A percentile compares a stretch with the other conserved stretches of the same genome.
phyloP scores from a whole-genome alignment of 495 filamentous ascomycete species.

The Penicillium macrosclerotiorum region DNA sequence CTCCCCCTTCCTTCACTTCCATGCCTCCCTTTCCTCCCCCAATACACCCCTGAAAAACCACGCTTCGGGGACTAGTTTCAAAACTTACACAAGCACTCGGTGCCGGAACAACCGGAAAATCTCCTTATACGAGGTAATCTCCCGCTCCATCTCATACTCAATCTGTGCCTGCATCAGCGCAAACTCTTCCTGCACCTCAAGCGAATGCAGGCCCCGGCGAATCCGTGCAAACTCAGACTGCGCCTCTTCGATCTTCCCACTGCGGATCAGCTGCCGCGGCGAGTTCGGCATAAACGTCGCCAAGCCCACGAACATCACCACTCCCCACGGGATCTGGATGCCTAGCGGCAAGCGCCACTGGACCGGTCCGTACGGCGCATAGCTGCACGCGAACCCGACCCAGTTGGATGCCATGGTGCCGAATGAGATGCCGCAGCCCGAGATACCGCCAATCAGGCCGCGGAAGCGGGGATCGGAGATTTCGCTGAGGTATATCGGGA shows the following conservation, averaged over 20 bases:
- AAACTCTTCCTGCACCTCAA: constrained; percentile 55
- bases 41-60: neutral
- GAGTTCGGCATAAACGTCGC: constrained; percentile 60
- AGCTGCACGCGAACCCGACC: constrained; percentile 57
- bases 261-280: constrained; percentile 54
- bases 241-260: constrained; percentile 51
- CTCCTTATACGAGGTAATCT: constrained; percentile 51
- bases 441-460: constrained; percentile 58
- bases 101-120: constrained; percentile 52
- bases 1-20: neutral
- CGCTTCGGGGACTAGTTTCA: neutral
- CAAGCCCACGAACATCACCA: constrained; percentile 55
- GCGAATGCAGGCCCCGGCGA: constrained; percentile 44
- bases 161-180: constrained; percentile 55
- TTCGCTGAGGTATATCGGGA: constrained; percentile 59
- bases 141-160: constrained; percentile 58
- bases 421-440: constrained; percentile 56
- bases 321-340: constrained; percentile 59
- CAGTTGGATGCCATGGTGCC: constrained; percentile 59
- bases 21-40: neutral
- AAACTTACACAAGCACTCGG: constrained; percentile 48
- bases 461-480: constrained; percentile 53
- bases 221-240: constrained; percentile 48
- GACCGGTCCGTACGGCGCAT: constrained; percentile 49
- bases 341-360: constrained; percentile 59